phyloP scores from a whole-genome alignment of 116 monocot genomes.

The Trichopus zeylanicus region DNA sequence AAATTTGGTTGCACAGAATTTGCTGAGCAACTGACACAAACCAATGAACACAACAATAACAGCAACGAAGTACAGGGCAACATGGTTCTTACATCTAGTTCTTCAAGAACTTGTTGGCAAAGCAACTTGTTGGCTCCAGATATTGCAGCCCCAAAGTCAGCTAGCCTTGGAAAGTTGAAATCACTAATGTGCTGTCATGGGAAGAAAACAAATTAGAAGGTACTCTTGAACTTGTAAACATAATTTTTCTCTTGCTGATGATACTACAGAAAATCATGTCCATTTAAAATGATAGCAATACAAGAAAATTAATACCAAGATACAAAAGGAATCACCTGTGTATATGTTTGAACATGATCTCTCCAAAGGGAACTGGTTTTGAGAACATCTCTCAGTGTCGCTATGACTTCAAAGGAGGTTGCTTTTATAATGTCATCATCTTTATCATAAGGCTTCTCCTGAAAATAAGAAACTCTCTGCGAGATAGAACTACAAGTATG shows the following conservation, averaged over 20 bases:
- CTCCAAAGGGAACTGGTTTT: conserved; percentile 90
- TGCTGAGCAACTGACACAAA: too few species aligned
- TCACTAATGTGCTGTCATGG: conserved; percentile 79
- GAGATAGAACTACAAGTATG: too few species aligned
- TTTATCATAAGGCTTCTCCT: conserved; percentile 90
- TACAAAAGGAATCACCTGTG: conserved; percentile 41
- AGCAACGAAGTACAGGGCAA: neutral
- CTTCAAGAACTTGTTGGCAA: conserved; percentile 95
- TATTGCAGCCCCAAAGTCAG: conserved; percentile 99
- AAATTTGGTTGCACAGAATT: too few species aligned
- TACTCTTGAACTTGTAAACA: neutral
- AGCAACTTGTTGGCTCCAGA: conserved; percentile 89
- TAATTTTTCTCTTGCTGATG: neutral
- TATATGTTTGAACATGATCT: conserved; percentile 92
- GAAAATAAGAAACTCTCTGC: too few species aligned
- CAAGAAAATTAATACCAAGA: neutral
- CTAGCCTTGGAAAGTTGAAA: conserved; percentile 86
- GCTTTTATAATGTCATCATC: conserved; percentile 93
- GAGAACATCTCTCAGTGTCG: conserved; percentile 87
- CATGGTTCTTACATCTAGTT: conserved; percentile 73
- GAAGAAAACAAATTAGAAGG: conserved; percentile 5
- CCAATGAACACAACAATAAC: too few species aligned
- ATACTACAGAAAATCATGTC: neutral
- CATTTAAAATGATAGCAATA: neutral
- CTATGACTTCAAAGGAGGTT: conserved; percentile 93